These are phyloP conservation scores for Acrodontium crateriforme DNA, from an alignment of 2,329 filamentous ascomycete species.

Conservation along the genomic window DNA sequence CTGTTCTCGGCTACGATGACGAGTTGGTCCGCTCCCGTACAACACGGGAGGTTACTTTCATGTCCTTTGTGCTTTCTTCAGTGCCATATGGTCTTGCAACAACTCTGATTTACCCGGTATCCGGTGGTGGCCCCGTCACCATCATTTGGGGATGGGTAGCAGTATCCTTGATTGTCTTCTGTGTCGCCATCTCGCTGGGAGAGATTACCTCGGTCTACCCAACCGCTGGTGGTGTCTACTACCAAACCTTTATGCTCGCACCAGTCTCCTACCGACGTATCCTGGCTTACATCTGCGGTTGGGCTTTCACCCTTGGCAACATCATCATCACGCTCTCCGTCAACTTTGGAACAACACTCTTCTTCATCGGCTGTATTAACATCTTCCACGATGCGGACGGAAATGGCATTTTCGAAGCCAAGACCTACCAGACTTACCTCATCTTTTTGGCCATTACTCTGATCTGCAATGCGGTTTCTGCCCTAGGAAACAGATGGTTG, in stretches of 20 bases:
- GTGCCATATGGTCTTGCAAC: constrained; percentile 63
- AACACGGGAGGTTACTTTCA: constrained; percentile 57
- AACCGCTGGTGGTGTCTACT: constrained; percentile 57
- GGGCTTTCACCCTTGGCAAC: constrained; percentile 66
- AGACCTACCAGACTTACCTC: constrained; percentile 33
- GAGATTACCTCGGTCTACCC: constrained; percentile 55
- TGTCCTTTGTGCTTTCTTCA: constrained; percentile 62
- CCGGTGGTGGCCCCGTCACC: constrained; percentile 51
- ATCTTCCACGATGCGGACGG: constrained; percentile 37
- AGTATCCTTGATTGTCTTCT: constrained; percentile 56
- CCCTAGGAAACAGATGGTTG: constrained; percentile 40
- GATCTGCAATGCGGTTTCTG: constrained; percentile 36
- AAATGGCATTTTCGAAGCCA: constrained; percentile 30
- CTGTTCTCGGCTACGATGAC: constrained; percentile 53
- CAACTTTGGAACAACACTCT: constrained; percentile 55
- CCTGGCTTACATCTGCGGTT: constrained; percentile 59
- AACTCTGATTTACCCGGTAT: constrained; percentile 52
- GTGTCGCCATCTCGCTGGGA: constrained; percentile 55
- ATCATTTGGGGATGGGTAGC: constrained; percentile 61
- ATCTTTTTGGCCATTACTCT: constrained; percentile 37
- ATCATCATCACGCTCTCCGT: constrained; percentile 74
- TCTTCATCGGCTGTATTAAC: constrained; percentile 42
- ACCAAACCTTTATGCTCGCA: constrained; percentile 64
- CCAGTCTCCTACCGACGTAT: constrained; percentile 46
- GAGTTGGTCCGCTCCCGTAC: constrained; percentile 52